These are phyloP conservation scores for Boeremia exigua DNA, from an alignment of 2,329 filamentous ascomycete genomes.

Conservation along the genomic window DNA sequence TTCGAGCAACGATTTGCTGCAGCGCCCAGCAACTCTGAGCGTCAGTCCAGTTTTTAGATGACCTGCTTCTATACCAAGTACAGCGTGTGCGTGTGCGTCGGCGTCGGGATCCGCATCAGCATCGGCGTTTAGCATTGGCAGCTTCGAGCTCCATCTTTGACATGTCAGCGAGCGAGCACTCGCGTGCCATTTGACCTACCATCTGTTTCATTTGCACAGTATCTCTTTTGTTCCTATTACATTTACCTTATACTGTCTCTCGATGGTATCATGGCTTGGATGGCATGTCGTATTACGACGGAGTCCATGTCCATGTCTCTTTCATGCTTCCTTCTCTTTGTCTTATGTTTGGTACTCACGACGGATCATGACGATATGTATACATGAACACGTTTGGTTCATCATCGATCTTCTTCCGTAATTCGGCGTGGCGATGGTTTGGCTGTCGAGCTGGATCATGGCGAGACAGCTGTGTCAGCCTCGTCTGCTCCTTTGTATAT, in stretches of 20 bases:
- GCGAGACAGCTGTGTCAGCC: conserved; percentile 11
- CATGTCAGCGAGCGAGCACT: conserved; percentile 29
- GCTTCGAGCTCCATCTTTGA: conserved; percentile 28
- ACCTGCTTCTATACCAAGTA: conserved; percentile 26
- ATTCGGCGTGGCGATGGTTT: conserved; percentile 21
- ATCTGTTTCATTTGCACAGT: conserved; percentile 34
- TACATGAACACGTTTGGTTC: conserved; percentile 26
- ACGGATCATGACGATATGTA: conserved; percentile 36
- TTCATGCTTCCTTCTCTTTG: conserved; percentile 19
- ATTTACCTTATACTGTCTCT: conserved; percentile 23
- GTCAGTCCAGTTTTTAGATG: conserved; percentile 33
- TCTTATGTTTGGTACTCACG: conserved; percentile 26
- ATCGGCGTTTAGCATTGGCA: conserved; percentile 41
- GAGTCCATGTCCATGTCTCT: conserved; percentile 11
- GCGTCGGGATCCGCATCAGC: conserved; percentile 39
- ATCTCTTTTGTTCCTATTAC: conserved; percentile 42
- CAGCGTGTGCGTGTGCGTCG: conserved; percentile 30
- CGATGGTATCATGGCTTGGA: conserved; percentile 21
- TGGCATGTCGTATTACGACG: conserved; percentile 21
- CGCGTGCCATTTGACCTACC: conserved; percentile 26
- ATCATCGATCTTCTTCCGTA: conserved; percentile 33
- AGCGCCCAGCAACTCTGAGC: conserved; percentile 32
- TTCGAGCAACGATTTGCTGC: conserved; percentile 50
- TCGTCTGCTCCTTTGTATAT: conserved; percentile 34
- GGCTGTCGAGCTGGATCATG: conserved; percentile 9